These are phyloP conservation scores for Coniochaeta sp. DNA, from an alignment of 2,329 filamentous ascomycete genomes.

Conservation along the genomic window DNA sequence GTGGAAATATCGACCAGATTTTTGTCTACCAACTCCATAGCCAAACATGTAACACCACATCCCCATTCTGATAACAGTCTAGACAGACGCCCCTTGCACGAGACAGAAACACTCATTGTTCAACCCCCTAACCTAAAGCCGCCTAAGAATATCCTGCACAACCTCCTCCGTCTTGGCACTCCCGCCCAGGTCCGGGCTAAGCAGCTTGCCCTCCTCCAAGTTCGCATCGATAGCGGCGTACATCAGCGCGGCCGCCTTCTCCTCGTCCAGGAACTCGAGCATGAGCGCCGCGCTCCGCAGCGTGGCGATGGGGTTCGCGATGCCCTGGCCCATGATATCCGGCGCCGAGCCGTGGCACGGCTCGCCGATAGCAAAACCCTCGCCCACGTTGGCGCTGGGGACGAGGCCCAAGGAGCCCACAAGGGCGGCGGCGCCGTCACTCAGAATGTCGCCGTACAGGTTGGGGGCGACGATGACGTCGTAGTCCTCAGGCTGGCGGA, in stretches of 20 bases:
- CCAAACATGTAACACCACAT: neutral
- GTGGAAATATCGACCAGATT: too few relatives aligned
- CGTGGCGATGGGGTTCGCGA: constrained; percentile 57
- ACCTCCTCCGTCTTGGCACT: constrained; percentile 79
- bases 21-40: neutral
- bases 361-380: constrained; percentile 55
- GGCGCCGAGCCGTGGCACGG: constrained; percentile 58
- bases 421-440: constrained; percentile 57
- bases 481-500: constrained; percentile 46
- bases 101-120: too few relatives aligned
- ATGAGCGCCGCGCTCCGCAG: constrained; percentile 59
- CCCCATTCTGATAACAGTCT: too few relatives aligned
- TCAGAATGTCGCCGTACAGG: constrained; percentile 54
- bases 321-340: constrained; percentile 56
- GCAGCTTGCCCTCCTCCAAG: constrained; percentile 69
- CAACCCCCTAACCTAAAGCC: constrained; percentile 54
- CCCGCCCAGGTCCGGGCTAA: constrained; percentile 85
- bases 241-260: constrained; percentile 52
- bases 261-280: constrained; percentile 49
- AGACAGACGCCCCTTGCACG: too few relatives aligned
- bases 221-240: constrained; percentile 87
- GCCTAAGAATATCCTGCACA: constrained; percentile 74
- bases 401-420: constrained; percentile 62
- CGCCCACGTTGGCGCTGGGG: constrained; percentile 56
- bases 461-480: constrained; percentile 59